Evolutionary conservation across 2,329 filamentous ascomycete species (phyloP).

Genomic region (Paraphaeosphaeria minitans): DNA sequence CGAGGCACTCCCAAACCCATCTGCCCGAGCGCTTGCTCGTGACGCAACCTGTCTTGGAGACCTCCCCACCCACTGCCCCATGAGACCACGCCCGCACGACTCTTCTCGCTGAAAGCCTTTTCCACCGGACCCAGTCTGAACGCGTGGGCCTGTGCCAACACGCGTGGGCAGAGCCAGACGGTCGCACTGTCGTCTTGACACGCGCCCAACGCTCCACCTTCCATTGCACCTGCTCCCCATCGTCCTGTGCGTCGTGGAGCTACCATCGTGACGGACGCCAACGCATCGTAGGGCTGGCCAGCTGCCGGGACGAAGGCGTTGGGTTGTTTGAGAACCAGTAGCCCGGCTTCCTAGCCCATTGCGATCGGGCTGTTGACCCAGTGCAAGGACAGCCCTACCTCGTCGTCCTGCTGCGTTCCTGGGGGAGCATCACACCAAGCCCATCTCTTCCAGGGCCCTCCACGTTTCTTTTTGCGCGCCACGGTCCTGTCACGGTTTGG

Average conservation of each 20-base stretch:
- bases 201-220: constrained; percentile 44
- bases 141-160: constrained; percentile 29
- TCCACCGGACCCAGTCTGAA: constrained; percentile 17
- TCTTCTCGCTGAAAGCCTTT: constrained; percentile 26
- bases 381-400: constrained; percentile 46
- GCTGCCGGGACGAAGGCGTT: constrained; percentile 40
- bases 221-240: constrained; percentile 35
- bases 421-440: constrained; percentile 34
- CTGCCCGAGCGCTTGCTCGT: constrained; percentile 22
- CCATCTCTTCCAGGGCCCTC: constrained; percentile 36
- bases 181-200: constrained; percentile 44
- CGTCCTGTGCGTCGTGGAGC: constrained; percentile 36
- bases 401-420: constrained; percentile 34
- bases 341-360: constrained; percentile 29
- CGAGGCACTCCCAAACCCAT: constrained; percentile 28
- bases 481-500: constrained; percentile 36
- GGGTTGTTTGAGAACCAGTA: constrained; percentile 44
- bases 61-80: constrained; percentile 24
- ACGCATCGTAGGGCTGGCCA: constrained; percentile 38
- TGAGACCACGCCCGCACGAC: constrained; percentile 25
- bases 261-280: constrained; percentile 36
- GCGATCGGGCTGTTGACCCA: constrained; percentile 34
- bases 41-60: constrained; percentile 28
- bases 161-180: constrained; percentile 36
- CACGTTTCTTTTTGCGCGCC: constrained; percentile 41